Percentiles rank a stretch among this genome's conserved stretches.
Conservation (phyloP, 768 basidiomycete genomes). For the Leccinellum rugosiceps region DNA sequence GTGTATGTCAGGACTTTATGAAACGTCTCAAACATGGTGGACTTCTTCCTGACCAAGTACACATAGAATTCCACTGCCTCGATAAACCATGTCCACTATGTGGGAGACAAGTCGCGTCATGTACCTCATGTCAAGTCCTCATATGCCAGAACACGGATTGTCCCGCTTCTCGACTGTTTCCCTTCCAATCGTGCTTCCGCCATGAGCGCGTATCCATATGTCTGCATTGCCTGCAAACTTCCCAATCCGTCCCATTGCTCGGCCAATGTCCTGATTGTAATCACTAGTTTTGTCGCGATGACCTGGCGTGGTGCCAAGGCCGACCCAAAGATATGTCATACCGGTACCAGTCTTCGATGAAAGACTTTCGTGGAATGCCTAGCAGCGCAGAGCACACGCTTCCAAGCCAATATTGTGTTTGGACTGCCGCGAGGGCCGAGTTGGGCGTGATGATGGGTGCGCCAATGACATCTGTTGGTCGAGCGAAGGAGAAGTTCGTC, state of each 20-base stretch:
- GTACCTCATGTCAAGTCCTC: constrained; percentile 9
- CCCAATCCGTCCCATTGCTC: constrained; percentile 1
- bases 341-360: not conserved
- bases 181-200: constrained; percentile 17
- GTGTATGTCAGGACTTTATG: constrained; percentile 11
- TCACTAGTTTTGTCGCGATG: constrained; percentile 21
- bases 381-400: constrained; percentile 12
- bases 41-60: not conserved
- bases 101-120: not conserved
- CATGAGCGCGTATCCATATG: constrained; percentile 13
- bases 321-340: constrained; percentile 11
- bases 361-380: not conserved
- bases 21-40: constrained; percentile 13
- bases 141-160: constrained; percentile 18
- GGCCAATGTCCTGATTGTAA: constrained; percentile 21
- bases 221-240: constrained; percentile 8
- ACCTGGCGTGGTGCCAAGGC: constrained; percentile 23
- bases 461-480: constrained; percentile 18
- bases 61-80: not conserved
- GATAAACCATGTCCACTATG: constrained; percentile 15
- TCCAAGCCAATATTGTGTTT: constrained; percentile 12
- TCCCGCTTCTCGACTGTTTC: no score
- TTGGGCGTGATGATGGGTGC: constrained; percentile 9
- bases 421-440: not conserved
- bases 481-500: not conserved